Evolutionary conservation across 768 basidiomycete genomes (phyloP), one percentile per base, ranked within the genome.

Genomic region (Pulveroboletus sp.): DNA sequence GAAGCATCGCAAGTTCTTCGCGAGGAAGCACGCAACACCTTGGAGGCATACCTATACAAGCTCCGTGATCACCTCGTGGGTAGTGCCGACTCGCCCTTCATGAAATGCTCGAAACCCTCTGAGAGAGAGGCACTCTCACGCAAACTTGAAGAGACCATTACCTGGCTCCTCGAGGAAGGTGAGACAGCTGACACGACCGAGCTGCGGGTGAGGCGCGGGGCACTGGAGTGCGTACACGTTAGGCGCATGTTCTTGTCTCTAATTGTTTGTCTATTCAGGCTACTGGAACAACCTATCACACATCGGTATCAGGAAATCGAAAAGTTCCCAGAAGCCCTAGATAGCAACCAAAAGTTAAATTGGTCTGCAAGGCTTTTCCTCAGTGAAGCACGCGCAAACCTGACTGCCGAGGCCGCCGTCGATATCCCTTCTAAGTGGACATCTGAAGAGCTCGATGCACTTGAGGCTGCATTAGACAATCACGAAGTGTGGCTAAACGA

Each of bases 11-110:
- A 90, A 66, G 76, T 74, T 30, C 81, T 82, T 46, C 83, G 83
- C 30, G 94, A 94, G 60, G 96, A 98, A 66, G 91, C 92, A 3
- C 78, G 86, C 28, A 99, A 99, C 69, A 76, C 79, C 24, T 81
- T 99, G 45, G 96, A 99, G 68, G 82, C 86, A 30, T 96, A 96
- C 64, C 69, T 98, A n/a, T 99, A 99, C 72, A 80, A 85, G 52
- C 70, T 96, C 31, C 84, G 90, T 18, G 93, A 93, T 62, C 75
- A 95, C 9, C 73, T 97, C 28, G 77, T 80, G 28, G 82, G 86
- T 35, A 78, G 80, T 10, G 58, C 70, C 5, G 77, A 82, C 8
- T 81, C 84, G 7, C 88, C 91, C 3, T 89, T 98, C 71, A 82
- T 82, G 68, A 86, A 89, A 61, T 94, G 86, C 65, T 94, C 93